Conservation (phyloP, 2,329 filamentous ascomycete genomes). For the Fusarium anthophilum region DNA sequence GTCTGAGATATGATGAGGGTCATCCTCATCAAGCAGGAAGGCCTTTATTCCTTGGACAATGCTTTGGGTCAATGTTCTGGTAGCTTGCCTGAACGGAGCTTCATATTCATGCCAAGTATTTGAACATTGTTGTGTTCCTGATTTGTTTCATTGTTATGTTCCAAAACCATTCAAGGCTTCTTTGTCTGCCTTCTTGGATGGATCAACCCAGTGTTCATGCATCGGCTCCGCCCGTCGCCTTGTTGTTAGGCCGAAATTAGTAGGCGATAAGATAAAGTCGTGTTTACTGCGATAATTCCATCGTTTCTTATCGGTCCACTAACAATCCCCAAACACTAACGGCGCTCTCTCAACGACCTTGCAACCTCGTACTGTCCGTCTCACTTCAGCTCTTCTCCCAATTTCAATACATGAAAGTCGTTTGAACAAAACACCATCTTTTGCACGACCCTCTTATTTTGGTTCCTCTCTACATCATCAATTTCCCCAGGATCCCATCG, state of each 20-base stretch:
- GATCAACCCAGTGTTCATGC: no score
- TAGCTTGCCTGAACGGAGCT: accelerated
- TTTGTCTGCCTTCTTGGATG: background rate
- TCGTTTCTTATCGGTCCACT: background rate
- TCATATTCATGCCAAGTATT: accelerated
- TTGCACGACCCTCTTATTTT: accelerated
- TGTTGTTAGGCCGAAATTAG: background rate
- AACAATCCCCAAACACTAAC: background rate
- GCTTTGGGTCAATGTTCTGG: background rate
- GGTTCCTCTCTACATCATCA: accelerated
- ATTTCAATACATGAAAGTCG: no score
- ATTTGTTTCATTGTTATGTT: background rate
- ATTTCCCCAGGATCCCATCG: accelerated
- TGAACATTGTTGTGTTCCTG: background rate
- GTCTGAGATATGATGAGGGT: background rate
- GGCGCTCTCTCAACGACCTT: no score
- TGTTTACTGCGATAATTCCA: accelerated
- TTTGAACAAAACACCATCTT: background rate
- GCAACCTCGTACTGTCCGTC: accelerated
- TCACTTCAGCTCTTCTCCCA: background rate
- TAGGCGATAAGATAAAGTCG: accelerated
- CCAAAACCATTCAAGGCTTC: background rate
- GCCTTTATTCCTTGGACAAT: background rate
- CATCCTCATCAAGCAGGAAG: no score
- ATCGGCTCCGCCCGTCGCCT: no score